Conservation (phyloP, 441 rosid species). For the Eugenia klotzschiana region DNA sequence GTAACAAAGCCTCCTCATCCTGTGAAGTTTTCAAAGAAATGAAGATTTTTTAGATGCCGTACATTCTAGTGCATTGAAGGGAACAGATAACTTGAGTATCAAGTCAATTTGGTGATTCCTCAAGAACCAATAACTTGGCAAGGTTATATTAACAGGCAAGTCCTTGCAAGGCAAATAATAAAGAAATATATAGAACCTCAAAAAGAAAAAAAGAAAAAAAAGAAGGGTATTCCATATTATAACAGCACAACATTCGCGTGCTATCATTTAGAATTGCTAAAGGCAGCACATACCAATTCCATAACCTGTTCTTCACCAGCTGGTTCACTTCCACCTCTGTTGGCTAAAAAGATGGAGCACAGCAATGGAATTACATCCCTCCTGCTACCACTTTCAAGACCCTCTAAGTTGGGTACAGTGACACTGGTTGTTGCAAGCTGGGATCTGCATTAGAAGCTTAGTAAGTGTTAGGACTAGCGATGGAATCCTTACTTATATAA, state of each 20-base stretch:
- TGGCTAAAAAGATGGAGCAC: slow-evolving; percentile 78
- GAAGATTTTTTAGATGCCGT: background rate
- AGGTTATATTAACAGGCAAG: background rate
- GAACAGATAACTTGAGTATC: background rate
- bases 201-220: background rate
- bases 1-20: slow-evolving; percentile 73
- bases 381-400: slow-evolving; percentile 27
- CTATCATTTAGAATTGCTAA: background rate
- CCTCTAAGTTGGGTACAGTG: slow-evolving; percentile 33
- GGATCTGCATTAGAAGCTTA: slow-evolving; percentile 30
- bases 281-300: slow-evolving; percentile 48
- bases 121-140: background rate
- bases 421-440: slow-evolving; percentile 66
- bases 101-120: background rate
- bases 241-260: background rate
- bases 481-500: background rate
- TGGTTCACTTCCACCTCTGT: slow-evolving; percentile 52
- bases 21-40: slow-evolving; percentile 3
- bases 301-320: slow-evolving; percentile 40
- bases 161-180: background rate
- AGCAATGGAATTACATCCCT: slow-evolving; percentile 58
- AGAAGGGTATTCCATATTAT: background rate
- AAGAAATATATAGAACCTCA: background rate
- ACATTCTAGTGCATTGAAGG: background rate
- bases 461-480: background rate